Percentiles rank a stretch among this genome's conserved stretches.
Conservation (phyloP, 441 rosid genomes). For the Adansonia rubrostipa region DNA sequence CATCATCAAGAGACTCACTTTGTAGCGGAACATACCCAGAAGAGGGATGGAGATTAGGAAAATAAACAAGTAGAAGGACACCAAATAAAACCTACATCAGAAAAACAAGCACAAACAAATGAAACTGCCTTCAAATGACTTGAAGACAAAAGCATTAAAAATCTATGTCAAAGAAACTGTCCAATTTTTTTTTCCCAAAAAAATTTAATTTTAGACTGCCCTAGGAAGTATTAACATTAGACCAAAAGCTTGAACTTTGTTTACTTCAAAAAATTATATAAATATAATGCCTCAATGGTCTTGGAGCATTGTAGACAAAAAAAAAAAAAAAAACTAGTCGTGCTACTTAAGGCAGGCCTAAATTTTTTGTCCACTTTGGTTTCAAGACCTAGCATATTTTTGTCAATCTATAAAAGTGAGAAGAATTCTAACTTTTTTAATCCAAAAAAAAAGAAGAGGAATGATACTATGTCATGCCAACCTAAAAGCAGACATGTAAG, state of each 20-base stretch:
- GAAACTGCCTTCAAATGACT: constrained; percentile 12
- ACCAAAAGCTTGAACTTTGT: neutral
- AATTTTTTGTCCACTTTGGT: neutral
- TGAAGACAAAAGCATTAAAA: constrained; percentile 21
- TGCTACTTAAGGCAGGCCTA: neutral
- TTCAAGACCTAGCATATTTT: constrained; percentile 11
- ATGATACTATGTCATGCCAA: constrained; percentile 6
- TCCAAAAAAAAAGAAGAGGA: no score
- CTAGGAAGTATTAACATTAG: neutral
- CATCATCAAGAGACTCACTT: constrained; percentile 55
- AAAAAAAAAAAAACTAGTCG: neutral
- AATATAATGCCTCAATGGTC: neutral
- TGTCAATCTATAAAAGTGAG: neutral
- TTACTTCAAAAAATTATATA: neutral
- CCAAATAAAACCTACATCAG: constrained; percentile 71
- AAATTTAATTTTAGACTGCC: neutral
- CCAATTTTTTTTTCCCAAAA: neutral
- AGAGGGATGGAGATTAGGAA: constrained; percentile 74
- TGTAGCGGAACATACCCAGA: constrained; percentile 61
- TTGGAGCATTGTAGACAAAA: neutral
- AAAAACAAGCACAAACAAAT: constrained; percentile 19
- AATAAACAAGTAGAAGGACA: constrained; percentile 64
- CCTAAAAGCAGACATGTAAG: neutral
- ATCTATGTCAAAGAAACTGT: constrained; percentile 1
- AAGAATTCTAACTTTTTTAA: neutral